Evolutionary conservation across 331 rosid species (phyloP), one percentile per base, ranked within the genome.

Genomic region (Erythrophleum ivorense): DNA sequence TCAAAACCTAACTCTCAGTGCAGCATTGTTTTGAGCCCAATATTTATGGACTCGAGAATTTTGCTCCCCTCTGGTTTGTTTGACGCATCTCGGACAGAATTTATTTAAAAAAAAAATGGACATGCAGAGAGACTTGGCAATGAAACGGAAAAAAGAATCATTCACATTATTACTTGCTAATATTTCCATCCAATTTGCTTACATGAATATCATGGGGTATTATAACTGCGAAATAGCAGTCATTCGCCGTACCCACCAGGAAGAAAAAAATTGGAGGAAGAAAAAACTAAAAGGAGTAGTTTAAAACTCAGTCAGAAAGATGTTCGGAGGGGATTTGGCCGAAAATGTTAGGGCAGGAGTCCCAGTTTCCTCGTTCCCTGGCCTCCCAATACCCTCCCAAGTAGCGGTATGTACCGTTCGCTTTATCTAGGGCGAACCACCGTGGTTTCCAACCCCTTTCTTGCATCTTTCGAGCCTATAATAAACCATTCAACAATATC

Each of bases 391-490:
- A 95, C 63, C 97, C 98, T 54, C 98, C 97, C 13, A 77, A 9
- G 19, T 91, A 95, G 62, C 86, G 88, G 84, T 93, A 93, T 19
- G 98, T 33, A 54, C 94, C 98, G 12, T 86, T 91, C 5, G 77
- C 94, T 84, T 90, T 90, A 72, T 95, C 98, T 85, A 85, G 88
- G 0, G 88, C 84, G 78, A 95, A 95, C 98, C 98, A 95, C 77
- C 87, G 92, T 7, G 98, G 98, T 83, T 87, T 90, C 98, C 98
- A 95, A 60, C 98, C 98, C 21, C 94, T 84, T 81, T 95, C 98
- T 87, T 95, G 98, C 98, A 95, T 93, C 86, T 87, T 90, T 81
- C 98, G 89, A 29, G 98, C 97, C 98, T 95, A 88, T 80, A 88
- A 88, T 80, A 88, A 48, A 31, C 46, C 77, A 87, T 83, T 75